Evolutionary conservation across 129 eudicot species (phyloP).

Genomic region (Escallonia herrerae): DNA sequence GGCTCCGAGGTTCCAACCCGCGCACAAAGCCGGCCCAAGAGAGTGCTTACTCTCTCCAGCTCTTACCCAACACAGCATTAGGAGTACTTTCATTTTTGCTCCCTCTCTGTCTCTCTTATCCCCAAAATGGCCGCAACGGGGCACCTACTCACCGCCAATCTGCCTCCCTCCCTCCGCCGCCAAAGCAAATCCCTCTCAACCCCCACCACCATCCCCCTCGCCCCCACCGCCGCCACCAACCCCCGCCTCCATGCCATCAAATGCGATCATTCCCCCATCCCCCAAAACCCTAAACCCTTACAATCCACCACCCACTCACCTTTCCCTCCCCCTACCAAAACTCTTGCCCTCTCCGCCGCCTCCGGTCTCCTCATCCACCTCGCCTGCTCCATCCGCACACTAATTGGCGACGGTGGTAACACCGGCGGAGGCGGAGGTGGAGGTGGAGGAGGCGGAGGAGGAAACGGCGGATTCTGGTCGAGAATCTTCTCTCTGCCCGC

Average conservation of each 20-base stretch:
- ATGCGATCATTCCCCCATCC: slow-evolving; percentile 12
- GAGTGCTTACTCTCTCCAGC: neutral
- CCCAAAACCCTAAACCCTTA: slow-evolving; percentile 36
- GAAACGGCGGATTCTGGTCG: slow-evolving; percentile 60
- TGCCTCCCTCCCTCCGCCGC: slow-evolving; percentile 10
- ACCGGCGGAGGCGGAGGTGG: slow-evolving; percentile 35
- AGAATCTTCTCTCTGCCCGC: slow-evolving; percentile 37
- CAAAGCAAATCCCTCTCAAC: neutral
- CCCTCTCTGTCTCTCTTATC: slow-evolving; percentile 5
- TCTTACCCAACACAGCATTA: neutral
- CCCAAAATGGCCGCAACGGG: slow-evolving; percentile 24
- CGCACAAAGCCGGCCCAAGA: no score
- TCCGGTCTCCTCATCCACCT: slow-evolving; percentile 11
- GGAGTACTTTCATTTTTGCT: neutral
- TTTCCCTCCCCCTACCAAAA: slow-evolving; percentile 2
- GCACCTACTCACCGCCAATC: slow-evolving; percentile 14
- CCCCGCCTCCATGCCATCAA: slow-evolving; percentile 7
- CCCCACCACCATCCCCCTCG: neutral
- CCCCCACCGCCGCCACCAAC: neutral
- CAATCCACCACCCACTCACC: neutral
- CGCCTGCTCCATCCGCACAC: neutral
- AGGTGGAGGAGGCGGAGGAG: slow-evolving; percentile 50
- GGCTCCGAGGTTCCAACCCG: no score
- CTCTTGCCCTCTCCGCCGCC: slow-evolving; percentile 15
- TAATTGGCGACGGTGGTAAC: slow-evolving; percentile 12